Evolutionary conservation across 768 basidiomycete species (phyloP), one percentile per base, ranked within the genome.

Genomic region (Lactarius sanguifluus): DNA sequence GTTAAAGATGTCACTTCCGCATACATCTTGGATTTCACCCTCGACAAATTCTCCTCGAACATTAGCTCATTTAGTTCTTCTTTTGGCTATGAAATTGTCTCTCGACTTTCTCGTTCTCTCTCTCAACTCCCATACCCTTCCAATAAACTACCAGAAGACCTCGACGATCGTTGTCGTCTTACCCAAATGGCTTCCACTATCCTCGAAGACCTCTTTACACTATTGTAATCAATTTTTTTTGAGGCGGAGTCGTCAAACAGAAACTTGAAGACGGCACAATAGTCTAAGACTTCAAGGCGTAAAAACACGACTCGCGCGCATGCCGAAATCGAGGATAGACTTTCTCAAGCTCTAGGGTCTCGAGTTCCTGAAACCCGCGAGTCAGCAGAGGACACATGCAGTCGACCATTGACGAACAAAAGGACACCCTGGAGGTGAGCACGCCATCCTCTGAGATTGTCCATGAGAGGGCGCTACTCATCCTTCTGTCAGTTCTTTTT

Each of bases 31-130:
- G 13, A 18, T 9, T 59, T 59, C 25, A 3, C 59, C 34, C n/a
- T 59, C 15, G n/a, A 56, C 13, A 23, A 54, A 15, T 43, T 64
- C 34, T 62, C 66, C 5, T 45, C 58, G 12, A 16, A 59, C 4
- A 3, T 30, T 3, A 52, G 45, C 15, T 34, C 4, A 38, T 64
- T 59, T 25, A 32, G 15, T 12, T 8, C 41, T 1, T 59, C 62
- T 40, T 41, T 56, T 40, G 58, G 50, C 5, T 59, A 67, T 25
- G 13, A 23, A 25, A 45, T 59, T n/a, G 57, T 64, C 40, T 59
- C 58, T 15, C 57, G 50, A 54, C 62, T 67, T 10, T 63, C 66
- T 20, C 2, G 13, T 15, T 55, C 57, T 20, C 50, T 67, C 20
- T 38, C 57, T 12, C 41, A 58, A 15, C 57, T 59, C 25, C 12